Evolutionary conservation across 2,329 filamentous ascomycete genomes (phyloP).

Genomic region (Acarospora socialis): DNA sequence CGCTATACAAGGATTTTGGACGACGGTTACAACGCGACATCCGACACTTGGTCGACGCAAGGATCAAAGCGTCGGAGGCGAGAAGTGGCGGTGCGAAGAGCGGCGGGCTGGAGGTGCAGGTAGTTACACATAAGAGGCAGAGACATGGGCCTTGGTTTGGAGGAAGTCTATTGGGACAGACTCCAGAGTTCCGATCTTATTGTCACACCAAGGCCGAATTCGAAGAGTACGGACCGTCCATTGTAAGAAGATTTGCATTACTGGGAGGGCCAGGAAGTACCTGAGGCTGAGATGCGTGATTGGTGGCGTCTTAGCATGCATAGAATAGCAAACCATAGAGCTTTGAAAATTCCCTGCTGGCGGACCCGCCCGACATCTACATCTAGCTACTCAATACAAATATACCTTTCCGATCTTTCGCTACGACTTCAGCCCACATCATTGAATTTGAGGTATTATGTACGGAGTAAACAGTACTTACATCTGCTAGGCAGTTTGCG

Average conservation of each 20-base stretch:
- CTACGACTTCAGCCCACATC: no score
- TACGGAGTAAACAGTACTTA: no score
- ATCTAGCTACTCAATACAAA: no score
- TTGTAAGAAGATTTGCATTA: conserved; percentile 86
- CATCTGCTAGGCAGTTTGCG: no score
- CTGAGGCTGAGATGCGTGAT: no score
- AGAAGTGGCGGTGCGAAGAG: conserved; percentile 84
- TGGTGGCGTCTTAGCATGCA: no score
- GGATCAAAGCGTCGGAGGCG: conserved; percentile 83
- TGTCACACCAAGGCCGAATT: conserved; percentile 77
- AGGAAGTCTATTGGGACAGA: conserved; percentile 89
- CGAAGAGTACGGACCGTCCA: conserved; percentile 72
- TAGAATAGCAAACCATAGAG: no score
- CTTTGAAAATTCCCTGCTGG: no score
- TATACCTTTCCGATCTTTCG: no score
- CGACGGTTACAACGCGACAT: conserved; percentile 93
- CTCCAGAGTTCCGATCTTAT: conserved; percentile 95
- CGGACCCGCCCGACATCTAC: no score
- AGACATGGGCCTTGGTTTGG: conserved; percentile 97
- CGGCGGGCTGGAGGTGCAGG: conserved; percentile 89
- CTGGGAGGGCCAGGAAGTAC: conserved; percentile 69
- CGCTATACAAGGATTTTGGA: conserved; percentile 96
- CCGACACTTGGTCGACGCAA: conserved; percentile 82
- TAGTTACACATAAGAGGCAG: conserved; percentile 95
- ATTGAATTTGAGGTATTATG: no score